These are phyloP conservation scores for Vanderwaltozyma yarrowii DNA, from an alignment of 805 yeast genomes.

Conservation along the genomic window DNA sequence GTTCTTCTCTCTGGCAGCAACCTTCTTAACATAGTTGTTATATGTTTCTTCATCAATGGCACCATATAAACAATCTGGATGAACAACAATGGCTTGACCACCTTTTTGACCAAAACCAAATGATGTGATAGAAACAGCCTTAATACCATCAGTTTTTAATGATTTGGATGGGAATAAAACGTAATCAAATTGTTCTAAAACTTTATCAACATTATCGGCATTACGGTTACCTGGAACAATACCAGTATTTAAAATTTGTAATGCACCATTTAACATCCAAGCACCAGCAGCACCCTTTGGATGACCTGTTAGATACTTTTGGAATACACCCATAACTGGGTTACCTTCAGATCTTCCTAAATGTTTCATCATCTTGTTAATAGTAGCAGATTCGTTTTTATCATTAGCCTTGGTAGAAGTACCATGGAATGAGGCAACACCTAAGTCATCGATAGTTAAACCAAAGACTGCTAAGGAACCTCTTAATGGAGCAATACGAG, in stretches of 20 bases:
- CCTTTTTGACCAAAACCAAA: constrained; percentile 99
- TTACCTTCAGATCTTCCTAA: constrained; percentile 96
- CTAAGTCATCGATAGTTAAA: constrained; percentile 87
- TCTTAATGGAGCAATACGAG: constrained; percentile 92
- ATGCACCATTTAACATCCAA: constrained; percentile 98
- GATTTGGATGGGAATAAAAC: constrained; percentile 91
- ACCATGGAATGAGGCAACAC: constrained; percentile 98
- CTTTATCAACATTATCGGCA: constrained; percentile 89
- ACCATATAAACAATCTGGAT: constrained; percentile 88
- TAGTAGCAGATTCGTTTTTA: constrained; percentile 91
- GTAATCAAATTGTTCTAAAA: constrained; percentile 73
- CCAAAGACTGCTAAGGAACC: constrained; percentile 94
- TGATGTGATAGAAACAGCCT: constrained; percentile 94
- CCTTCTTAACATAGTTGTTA: constrained; percentile 61
- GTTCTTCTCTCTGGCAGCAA: constrained; percentile 69
- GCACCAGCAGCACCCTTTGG: constrained; percentile 99
- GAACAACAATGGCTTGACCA: constrained; percentile 85
- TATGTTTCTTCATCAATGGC: constrained; percentile 65
- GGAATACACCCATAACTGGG: constrained; percentile 97
- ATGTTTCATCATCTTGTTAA: constrained; percentile 87
- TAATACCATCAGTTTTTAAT: constrained; percentile 90
- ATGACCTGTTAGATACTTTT: constrained; percentile 97
- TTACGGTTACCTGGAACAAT: constrained; percentile 97
- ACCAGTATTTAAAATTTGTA: constrained; percentile 87
- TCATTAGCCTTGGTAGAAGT: constrained; percentile 98